Base-by-base conservation (phyloP, 306 rosid genomes). In the Notholithocarpus densiflorus region DNA sequence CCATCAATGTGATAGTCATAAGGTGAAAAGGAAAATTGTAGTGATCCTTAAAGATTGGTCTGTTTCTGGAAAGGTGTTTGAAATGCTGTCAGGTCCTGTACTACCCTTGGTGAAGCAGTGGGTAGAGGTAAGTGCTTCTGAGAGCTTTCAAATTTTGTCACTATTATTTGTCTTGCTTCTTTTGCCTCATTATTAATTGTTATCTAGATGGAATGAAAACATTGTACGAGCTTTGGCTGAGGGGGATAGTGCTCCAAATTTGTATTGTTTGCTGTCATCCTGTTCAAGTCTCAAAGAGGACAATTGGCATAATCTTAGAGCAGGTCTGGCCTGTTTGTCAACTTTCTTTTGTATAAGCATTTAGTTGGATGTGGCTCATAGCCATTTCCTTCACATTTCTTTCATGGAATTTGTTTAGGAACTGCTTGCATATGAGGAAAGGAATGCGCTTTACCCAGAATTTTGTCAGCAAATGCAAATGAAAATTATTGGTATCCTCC, bases 81-180 rank as follows among this genome's bases (percentile, higher is more conserved):
- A 71, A 84, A 80, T 57, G 86, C 87, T 92, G 68, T 92, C 94
- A 40, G 82, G 82, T 61, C 97, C 97, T 65, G 72, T 79, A 53
- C 79, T 79, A 53, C 79, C 89, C 74, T 81, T 94, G 80, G 90
- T 94, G 84, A 89, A 89, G 81, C 94, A 91, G 83, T 94, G 98
- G 97, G 97, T 94, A 71, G 92, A 94, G 97, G 98, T 94, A 91
- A 68, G 45, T 56, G 2, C 27, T 26, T 84, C 80, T 80, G 29
- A 69, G 78, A 57, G 68, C 73, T 55, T 82, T 66, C 32, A 54
- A 72, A 60, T 54, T 53, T 79, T 79, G 32, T 74, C 64, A 73
- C 40, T 68, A 31, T 21, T 29, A 55, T 52, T 81, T 74, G 69
- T 53, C 68, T 81, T 80, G 43, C 72, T 72, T 45, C 51, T 48